Evolutionary conservation across 2,329 filamentous ascomycete genomes (phyloP).

Genomic region (Sporothrix protearum): DNA sequence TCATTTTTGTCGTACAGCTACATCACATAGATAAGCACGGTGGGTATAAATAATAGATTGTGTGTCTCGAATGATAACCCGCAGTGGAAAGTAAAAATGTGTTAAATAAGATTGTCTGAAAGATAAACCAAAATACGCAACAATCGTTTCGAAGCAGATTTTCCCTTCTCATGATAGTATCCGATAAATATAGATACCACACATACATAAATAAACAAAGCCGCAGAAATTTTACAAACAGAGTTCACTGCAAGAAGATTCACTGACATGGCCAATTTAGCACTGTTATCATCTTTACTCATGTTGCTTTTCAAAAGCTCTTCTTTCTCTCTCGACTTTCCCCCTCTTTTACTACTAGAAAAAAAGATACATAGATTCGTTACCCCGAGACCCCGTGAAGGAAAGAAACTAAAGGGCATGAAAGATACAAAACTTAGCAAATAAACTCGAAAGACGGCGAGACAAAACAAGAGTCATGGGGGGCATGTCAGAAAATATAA

Average conservation of each 20-base stretch:
- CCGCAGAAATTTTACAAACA: too few species aligned
- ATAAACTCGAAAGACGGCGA: neutral
- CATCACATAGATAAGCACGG: too few species aligned
- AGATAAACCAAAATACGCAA: too few species aligned
- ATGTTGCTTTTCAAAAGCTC: neutral
- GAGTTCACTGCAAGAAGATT: too few species aligned
- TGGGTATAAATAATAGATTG: too few species aligned
- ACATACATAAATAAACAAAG: neutral
- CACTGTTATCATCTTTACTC: neutral
- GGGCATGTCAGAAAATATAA: neutral
- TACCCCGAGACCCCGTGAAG: neutral
- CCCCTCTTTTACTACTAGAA: neutral
- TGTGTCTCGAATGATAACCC: too few species aligned
- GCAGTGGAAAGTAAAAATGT: too few species aligned
- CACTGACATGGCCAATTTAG: neutral
- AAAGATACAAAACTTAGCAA: neutral
- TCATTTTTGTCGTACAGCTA: too few species aligned
- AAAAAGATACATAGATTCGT: slow-evolving; percentile 13
- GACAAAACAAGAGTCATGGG: neutral
- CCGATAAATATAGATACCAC: too few species aligned
- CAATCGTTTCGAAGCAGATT: too few species aligned
- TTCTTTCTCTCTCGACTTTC: neutral
- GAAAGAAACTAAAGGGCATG: neutral
- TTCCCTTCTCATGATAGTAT: too few species aligned
- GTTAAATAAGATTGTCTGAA: too few species aligned